A percentile compares a stretch with the other conserved stretches of the same genome.
phyloP scores from a whole-genome alignment of 2,329 filamentous ascomycete genomes.

The Grosmannia serpens region DNA sequence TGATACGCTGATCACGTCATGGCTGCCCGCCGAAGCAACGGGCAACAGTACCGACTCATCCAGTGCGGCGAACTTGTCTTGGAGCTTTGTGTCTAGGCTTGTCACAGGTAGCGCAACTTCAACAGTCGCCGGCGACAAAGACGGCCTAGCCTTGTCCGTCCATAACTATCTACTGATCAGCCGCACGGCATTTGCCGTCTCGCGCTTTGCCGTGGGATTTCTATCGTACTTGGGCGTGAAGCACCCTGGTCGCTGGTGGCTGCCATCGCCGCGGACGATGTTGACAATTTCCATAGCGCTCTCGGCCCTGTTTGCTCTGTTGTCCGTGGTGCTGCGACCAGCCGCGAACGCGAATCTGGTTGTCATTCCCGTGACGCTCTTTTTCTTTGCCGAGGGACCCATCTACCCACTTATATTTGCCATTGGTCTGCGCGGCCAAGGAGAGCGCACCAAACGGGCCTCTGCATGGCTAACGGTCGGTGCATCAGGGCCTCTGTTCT shows the following conservation, averaged over 20 bases:
- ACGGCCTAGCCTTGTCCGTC: constrained; percentile 39
- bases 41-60: too few relatives aligned
- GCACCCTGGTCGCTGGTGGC: constrained; percentile 26
- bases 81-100: background rate
- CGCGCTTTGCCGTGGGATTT: constrained; percentile 56
- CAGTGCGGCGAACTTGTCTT: too few relatives aligned
- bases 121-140: constrained; percentile 18
- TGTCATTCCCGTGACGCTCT: constrained; percentile 52
- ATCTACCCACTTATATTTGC: constrained; percentile 76
- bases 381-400: constrained; percentile 72
- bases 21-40: constrained; percentile 13
- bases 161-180: constrained; percentile 61
- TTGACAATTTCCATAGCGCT: constrained; percentile 49
- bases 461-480: constrained; percentile 69
- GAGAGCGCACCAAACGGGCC: constrained; percentile 67
- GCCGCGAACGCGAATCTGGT: constrained; percentile 33
- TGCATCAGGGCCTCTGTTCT: constrained; percentile 59
- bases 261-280: constrained; percentile 59
- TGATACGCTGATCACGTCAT: constrained; percentile 33
- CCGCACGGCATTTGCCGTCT: constrained; percentile 60
- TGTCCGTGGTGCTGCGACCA: constrained; percentile 34
- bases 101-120: constrained; percentile 21
- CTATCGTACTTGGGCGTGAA: constrained; percentile 47
- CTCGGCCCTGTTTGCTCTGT: constrained; percentile 44
- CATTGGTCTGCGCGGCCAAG: constrained; percentile 67